Evolutionary conservation across 371 early-diverging fungal species (phyloP), one percentile per base, ranked within the genome.

Genomic region (Rhizopus stolonifer): DNA sequence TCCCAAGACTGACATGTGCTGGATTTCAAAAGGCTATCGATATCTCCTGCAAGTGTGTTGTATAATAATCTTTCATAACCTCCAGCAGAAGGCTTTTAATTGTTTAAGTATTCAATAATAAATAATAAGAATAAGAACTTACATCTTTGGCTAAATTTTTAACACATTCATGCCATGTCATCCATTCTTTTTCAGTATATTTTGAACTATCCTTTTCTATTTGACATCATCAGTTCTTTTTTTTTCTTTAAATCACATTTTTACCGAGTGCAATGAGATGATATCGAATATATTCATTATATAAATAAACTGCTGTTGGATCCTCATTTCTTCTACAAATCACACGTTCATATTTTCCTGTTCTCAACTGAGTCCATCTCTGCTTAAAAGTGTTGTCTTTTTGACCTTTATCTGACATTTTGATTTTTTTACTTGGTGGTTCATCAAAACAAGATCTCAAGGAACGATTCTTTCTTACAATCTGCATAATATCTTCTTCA

Each of bases 1-100:
- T 74, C 70, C 68, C 68, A 74, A 1, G 68, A 62, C 17, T 62
- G 33, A 29, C 70, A 65, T 25, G 56, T 45, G 58, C 49, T 15
- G 61, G 34, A 9, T 49, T 33, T 50, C 59, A 46, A 9, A 4
- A 36, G 4, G n/a, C 36, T 36, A 34, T 49, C 13, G 15, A 13
- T 22, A 23, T 49, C 10, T 19, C 34, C 50, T 49, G 39, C 26
- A 14, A 36, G 6, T 29, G 31, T 36, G 11, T 56, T 10, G 17
- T 52, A 56, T 14, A 52, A 38, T 1, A 62, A 33, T 9, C 60
- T 51, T 6, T 49, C 38, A 36, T 33, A 19, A 31, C 7, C 11
- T 29, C 42, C 42, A 42, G 19, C 8, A 2, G 21, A 42, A 10
- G 18, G n/a, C 42, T 42, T 7, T 18, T 7, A 19, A 10, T 10